phyloP scores from a whole-genome alignment of 306 rosid genomes.

The Ormosia emarginata region DNA sequence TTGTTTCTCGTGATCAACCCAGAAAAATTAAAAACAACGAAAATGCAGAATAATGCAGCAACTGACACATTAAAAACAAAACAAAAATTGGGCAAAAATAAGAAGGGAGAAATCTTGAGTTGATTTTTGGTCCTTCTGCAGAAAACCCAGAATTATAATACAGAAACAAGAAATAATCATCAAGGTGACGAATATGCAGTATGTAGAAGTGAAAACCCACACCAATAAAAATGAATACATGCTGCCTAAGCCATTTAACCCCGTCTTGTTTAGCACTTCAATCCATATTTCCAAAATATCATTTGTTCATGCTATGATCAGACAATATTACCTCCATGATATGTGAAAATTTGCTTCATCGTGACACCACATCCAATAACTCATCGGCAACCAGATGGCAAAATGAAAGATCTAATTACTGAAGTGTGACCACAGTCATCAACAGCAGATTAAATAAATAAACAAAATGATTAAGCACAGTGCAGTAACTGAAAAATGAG shows the following conservation, averaged over 20 bases:
- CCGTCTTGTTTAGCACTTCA: no score
- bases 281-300: no score
- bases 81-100: background rate
- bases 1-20: no score
- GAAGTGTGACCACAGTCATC: background rate
- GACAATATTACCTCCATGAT: no score
- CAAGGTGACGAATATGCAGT: background rate
- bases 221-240: no score
- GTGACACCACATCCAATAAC: no score
- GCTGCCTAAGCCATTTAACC: no score
- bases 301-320: no score
- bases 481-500: background rate
- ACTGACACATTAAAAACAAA: background rate
- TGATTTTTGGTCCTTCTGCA: background rate
- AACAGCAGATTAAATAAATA: background rate
- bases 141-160: background rate
- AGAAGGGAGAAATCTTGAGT: background rate
- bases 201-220: background rate
- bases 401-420: no score
- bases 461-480: background rate
- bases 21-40: background rate
- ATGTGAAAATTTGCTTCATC: no score
- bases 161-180: background rate
- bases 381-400: no score
- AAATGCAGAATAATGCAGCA: background rate